Evolutionary conservation across 768 basidiomycete genomes (phyloP).

Genomic region (Tephrocybe sp.): DNA sequence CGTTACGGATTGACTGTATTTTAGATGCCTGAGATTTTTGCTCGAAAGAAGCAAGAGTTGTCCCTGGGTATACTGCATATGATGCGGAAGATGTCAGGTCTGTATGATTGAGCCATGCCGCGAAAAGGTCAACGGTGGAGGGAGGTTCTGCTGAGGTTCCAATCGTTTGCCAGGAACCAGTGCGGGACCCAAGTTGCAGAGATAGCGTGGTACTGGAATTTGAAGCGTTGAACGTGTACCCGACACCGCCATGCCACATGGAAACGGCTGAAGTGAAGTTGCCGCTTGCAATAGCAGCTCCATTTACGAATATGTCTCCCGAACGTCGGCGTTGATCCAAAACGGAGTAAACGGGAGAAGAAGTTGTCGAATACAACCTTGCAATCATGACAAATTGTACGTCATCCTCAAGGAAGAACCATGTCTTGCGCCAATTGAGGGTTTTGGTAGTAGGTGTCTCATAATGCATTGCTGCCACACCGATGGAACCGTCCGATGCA

Average conservation of each 20-base stretch:
- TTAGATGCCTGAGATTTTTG: slow-evolving; percentile 29
- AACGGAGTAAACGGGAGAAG: slow-evolving; percentile 54
- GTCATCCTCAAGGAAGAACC: slow-evolving; percentile 72
- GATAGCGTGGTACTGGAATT: slow-evolving; percentile 33
- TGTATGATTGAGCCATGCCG: slow-evolving; percentile 56
- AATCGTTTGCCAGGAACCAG: slow-evolving; percentile 60
- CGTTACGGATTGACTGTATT: slow-evolving; percentile 43
- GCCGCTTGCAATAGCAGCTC: slow-evolving; percentile 14
- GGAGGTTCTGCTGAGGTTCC: slow-evolving; percentile 62
- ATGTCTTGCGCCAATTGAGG: slow-evolving; percentile 65
- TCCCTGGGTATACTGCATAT: slow-evolving; percentile 60
- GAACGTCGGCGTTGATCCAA: slow-evolving; percentile 59
- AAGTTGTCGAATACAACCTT: slow-evolving; percentile 41
- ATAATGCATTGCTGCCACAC: slow-evolving; percentile 64
- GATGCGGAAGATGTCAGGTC: slow-evolving; percentile 35
- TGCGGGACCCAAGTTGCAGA: slow-evolving; percentile 43
- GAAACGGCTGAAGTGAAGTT: slow-evolving; percentile 26
- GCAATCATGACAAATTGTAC: slow-evolving; percentile 64
- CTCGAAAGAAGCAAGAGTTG: slow-evolving; percentile 36
- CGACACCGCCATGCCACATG: slow-evolving; percentile 65
- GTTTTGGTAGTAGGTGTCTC: slow-evolving; percentile 57
- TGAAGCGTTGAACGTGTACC: slow-evolving; percentile 47
- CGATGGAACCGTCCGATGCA: slow-evolving; percentile 53
- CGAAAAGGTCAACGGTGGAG: slow-evolving; percentile 58
- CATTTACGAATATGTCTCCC: slow-evolving; percentile 47